These are phyloP conservation scores for Elymus sibiricus DNA, from an alignment of 176 grass and related monocot species.

Conservation along the genomic window DNA sequence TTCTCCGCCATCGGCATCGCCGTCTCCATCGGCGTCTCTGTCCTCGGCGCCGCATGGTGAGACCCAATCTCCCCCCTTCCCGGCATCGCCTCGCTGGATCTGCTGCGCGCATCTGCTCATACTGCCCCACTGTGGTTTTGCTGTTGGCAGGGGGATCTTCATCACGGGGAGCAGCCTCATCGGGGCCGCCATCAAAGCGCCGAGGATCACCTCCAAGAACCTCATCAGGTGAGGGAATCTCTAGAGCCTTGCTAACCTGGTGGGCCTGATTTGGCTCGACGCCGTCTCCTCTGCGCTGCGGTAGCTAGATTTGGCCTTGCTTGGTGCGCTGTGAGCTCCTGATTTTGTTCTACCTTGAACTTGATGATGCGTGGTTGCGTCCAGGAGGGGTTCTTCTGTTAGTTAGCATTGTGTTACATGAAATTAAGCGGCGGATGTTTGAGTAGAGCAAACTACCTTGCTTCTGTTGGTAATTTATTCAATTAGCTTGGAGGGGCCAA, in stretches of 20 bases:
- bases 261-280: background rate
- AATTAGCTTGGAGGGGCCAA: background rate
- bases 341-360: background rate
- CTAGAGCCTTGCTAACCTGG: background rate
- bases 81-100: background rate
- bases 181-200: slow-evolving; percentile 91
- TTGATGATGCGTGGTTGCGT: background rate
- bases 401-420: background rate
- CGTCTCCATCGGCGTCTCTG: slow-evolving; percentile 96
- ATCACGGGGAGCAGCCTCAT: slow-evolving; percentile 98
- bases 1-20: slow-evolving; percentile 95
- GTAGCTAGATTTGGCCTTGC: slow-evolving; percentile 1
- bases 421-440: background rate
- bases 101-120: background rate
- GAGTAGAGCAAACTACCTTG: background rate
- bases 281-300: background rate
- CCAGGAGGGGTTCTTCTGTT: background rate
- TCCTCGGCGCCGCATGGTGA: slow-evolving; percentile 96
- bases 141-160: slow-evolving; percentile 80
- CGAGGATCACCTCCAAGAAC: slow-evolving; percentile 98
- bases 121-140: background rate
- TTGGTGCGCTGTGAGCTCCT: background rate
- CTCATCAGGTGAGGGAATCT: slow-evolving; percentile 72
- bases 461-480: background rate
- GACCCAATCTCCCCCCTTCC: background rate